Percentiles rank a stretch among this genome's conserved stretches.
Conservation (phyloP, 1,284 basidiomycete species). For the Sanghuangporus sanghuang region DNA sequence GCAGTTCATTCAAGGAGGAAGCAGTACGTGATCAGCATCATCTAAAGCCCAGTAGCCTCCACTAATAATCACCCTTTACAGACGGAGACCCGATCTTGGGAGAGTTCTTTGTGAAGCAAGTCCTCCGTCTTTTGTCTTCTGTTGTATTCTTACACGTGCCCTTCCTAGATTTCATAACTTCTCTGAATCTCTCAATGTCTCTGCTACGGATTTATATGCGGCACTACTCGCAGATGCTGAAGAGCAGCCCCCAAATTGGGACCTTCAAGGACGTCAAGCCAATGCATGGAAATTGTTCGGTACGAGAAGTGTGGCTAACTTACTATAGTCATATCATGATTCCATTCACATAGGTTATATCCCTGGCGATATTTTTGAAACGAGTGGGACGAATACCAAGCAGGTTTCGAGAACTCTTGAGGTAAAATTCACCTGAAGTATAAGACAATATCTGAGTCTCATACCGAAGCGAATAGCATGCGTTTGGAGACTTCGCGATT, state of each 20-base stretch:
- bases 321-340: slow-evolving; percentile 1
- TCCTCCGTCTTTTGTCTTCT: neutral
- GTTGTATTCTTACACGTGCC: neutral
- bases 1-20: slow-evolving; percentile 58
- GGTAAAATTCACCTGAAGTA: slow-evolving; percentile 28
- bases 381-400: slow-evolving; percentile 54
- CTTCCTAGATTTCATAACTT: slow-evolving; percentile 43
- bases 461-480: slow-evolving; percentile 36
- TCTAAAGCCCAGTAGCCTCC: neutral
- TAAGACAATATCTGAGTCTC: neutral
- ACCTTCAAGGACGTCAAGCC: slow-evolving; percentile 56
- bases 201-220: slow-evolving; percentile 41
- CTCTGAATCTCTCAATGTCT: slow-evolving; percentile 41
- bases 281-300: slow-evolving; percentile 51
- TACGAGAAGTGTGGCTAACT: slow-evolving; percentile 18
- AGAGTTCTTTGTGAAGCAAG: slow-evolving; percentile 65
- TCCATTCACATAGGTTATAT: slow-evolving; percentile 38
- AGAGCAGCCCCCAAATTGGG: slow-evolving; percentile 52
- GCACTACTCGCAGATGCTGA: slow-evolving; percentile 59
- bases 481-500: slow-evolving; percentile 60
- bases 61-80: slow-evolving; percentile 21
- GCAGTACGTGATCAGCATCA: slow-evolving; percentile 38
- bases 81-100: slow-evolving; percentile 60
- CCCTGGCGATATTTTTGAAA: slow-evolving; percentile 44
- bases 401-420: slow-evolving; percentile 58